Evolutionary conservation across 176 grass and related monocot genomes (phyloP).

Genomic region (Avena atlantica): DNA sequence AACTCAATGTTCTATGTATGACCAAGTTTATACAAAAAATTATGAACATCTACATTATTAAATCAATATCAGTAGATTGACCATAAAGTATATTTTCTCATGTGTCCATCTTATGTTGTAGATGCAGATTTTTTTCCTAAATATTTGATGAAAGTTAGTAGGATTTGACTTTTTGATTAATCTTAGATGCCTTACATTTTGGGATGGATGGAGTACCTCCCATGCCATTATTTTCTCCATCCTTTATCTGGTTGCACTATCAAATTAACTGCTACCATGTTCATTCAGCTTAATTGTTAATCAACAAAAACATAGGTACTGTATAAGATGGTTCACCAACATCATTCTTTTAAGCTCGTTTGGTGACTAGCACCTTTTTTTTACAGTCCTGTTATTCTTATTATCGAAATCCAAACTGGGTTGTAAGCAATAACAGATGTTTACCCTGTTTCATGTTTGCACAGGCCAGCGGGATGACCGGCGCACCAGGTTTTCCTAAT

Average conservation of each 20-base stretch:
- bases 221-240: slow-evolving; percentile 3
- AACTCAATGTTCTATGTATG: too few relatives aligned
- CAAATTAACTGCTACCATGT: slow-evolving; percentile 15
- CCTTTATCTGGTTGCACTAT: not conserved
- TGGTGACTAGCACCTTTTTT: not conserved
- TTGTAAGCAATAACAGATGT: not conserved
- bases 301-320: not conserved
- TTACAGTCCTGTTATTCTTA: not conserved
- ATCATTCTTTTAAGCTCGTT: slow-evolving; percentile 11
- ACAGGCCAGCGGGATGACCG: slow-evolving; percentile 19
- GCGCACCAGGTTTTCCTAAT: slow-evolving; percentile 29
- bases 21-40: too few relatives aligned
- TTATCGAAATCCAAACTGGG: not conserved
- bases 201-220: too few relatives aligned
- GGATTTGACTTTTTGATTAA: too few relatives aligned
- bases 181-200: too few relatives aligned
- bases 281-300: slow-evolving; percentile 21
- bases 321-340: not conserved
- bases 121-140: too few relatives aligned
- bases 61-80: too few relatives aligned
- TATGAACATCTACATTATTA: too few relatives aligned
- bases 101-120: too few relatives aligned
- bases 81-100: too few relatives aligned
- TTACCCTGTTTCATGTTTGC: slow-evolving; percentile 26
- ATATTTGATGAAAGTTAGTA: too few relatives aligned